These are phyloP conservation scores for Iris pallida DNA, from an alignment of 116 monocot genomes.

Conservation along the genomic window DNA sequence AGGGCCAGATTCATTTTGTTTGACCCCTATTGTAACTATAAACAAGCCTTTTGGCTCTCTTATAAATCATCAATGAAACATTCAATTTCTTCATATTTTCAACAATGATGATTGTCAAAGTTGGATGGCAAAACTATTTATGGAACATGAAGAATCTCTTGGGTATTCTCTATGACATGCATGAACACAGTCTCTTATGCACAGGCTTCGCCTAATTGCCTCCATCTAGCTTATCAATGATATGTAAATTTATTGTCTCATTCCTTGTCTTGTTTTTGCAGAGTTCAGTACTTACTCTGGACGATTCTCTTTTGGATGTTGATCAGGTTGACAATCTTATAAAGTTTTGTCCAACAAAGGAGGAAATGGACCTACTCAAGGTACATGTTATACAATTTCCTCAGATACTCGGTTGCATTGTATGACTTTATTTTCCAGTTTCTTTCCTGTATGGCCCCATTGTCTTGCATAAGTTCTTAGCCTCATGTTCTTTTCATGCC, in stretches of 20 bases:
- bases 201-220: too few relatives aligned
- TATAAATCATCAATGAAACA: too few relatives aligned
- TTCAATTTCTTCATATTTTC: too few relatives aligned
- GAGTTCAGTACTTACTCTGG: slow-evolving; percentile 77
- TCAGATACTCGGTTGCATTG: neutral
- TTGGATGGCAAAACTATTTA: too few relatives aligned
- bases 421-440: neutral
- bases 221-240: too few relatives aligned
- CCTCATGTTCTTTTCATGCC: slow-evolving; percentile 2
- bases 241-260: neutral
- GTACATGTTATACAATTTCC: slow-evolving; percentile 22
- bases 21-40: too few relatives aligned
- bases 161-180: too few relatives aligned
- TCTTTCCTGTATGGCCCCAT: neutral
- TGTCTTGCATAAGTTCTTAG: neutral
- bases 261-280: slow-evolving; percentile 14
- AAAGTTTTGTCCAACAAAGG: slow-evolving; percentile 95
- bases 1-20: too few relatives aligned
- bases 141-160: too few relatives aligned
- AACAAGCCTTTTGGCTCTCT: too few relatives aligned
- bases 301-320: slow-evolving; percentile 73
- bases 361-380: slow-evolving; percentile 86
- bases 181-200: too few relatives aligned
- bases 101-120: too few relatives aligned
- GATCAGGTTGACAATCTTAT: slow-evolving; percentile 91